Evolutionary conservation across 1,284 basidiomycete species (phyloP).

Genomic region (Filobasidium uniguttulatum): DNA sequence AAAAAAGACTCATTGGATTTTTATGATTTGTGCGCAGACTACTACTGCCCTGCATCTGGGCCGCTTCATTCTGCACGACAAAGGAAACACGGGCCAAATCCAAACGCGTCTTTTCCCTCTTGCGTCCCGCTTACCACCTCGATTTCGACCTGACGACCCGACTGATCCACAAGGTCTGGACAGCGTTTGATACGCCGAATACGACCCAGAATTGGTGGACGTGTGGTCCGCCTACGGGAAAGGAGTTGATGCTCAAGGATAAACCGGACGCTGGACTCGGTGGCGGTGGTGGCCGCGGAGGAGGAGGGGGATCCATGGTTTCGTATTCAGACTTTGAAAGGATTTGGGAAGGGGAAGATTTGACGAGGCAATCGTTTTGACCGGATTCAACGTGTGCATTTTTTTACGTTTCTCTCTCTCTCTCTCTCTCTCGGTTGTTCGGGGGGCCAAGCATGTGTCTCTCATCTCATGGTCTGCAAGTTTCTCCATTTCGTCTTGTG

Average conservation of each 20-base stretch:
- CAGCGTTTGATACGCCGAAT: not conserved
- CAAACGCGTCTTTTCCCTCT: not conserved
- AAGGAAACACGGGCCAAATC: not conserved
- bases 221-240: not conserved
- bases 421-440: too few relatives aligned
- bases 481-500: too few relatives aligned
- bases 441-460: too few relatives aligned
- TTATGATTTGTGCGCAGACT: not conserved
- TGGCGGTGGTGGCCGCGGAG: not conserved
- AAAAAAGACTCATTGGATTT: not conserved
- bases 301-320: not conserved
- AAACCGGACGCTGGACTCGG: not conserved
- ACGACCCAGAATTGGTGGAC: not conserved
- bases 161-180: not conserved
- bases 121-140: not conserved
- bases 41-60: not conserved
- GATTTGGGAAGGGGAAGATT: not conserved
- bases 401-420: not conserved
- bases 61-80: not conserved
- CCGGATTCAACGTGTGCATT: not conserved
- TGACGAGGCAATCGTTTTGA: too few relatives aligned
- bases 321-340: not conserved
- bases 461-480: too few relatives aligned
- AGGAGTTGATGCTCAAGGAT: not conserved
- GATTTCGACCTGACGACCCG: conserved; percentile 1